Base-by-base conservation (phyloP, 2,329 filamentous ascomycete species). In the Sarocladium oryzae region DNA sequence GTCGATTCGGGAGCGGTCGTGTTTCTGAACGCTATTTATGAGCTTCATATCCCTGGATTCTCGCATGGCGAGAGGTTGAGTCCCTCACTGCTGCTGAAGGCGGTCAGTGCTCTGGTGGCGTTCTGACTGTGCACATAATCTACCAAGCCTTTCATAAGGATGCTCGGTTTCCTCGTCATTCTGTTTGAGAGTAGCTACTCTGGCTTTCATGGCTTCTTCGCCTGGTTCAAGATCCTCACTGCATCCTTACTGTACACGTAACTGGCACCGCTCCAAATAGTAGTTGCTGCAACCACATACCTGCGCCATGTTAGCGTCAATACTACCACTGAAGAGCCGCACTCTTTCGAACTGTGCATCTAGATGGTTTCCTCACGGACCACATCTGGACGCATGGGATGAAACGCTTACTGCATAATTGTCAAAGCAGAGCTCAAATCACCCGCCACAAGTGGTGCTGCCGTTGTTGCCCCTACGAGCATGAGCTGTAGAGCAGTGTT, bases 401-500 rank as follows among this genome's bases (percentile, higher is more conserved):
- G 24, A 16, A 26, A 18, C 30, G 75, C 81, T 76, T 63, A 86
- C 84, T 83, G 87, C 75, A 80, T 75, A 43, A 71, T 77, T 3
- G 73, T 77, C 68, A 86, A 78, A 43, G 79, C 65, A 37, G 71
- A 61, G 51, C 74, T 65, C 60, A 83, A 56, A 67, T 84, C 74
- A 50, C 74, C 67, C n/a, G 80, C 72, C 21, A 95, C 59, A 11
- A 96, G 76, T 1, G 91, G 92, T 37, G 90, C 78, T 1, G 88
- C 83, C 45, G 92, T 89, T 2, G 90, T 91, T 10, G 85, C 79
- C 16, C 91, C 92, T 61, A 99, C 87, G 11, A 99, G 78, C 4
- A 85, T 82, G 18, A 99, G 74, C 66, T 99, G 93, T 59, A 97
- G 71, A 38, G 95, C 90, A 0, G 93, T 99, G 69, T 99, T 99